Conservation (phyloP, 176 grass and related monocot genomes). For the Dendrocalamus sinicus region DNA sequence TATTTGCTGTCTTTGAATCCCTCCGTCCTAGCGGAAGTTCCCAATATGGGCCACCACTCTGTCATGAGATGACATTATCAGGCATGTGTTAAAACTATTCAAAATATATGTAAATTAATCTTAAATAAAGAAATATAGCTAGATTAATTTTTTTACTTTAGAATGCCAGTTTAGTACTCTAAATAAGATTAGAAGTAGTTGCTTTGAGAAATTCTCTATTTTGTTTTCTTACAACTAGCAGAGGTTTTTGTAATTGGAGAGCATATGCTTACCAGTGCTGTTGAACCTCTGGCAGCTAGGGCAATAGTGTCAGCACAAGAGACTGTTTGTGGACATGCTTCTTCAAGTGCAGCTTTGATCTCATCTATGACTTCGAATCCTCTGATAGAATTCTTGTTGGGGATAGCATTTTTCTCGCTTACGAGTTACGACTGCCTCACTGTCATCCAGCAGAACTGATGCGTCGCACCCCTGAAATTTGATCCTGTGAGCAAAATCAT, state of each 20-base stretch:
- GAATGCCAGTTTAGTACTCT: neutral
- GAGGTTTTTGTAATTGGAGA: constrained; percentile 9
- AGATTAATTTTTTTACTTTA: constrained; percentile 2
- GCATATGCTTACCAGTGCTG: constrained; percentile 52
- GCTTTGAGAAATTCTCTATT: neutral
- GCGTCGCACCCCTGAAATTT: constrained; percentile 80
- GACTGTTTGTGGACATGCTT: constrained; percentile 72
- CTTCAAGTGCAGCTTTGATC: constrained; percentile 76
- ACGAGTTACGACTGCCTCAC: constrained; percentile 41
- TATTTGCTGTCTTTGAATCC: constrained; percentile 78
- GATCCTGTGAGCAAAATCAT: neutral
- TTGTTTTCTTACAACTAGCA: constrained; percentile 7
- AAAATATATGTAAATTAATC: neutral
- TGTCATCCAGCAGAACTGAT: constrained; percentile 75
- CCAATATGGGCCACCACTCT: constrained; percentile 84
- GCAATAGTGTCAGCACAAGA: constrained; percentile 80
- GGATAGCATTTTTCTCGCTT: constrained; percentile 71
- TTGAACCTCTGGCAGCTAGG: constrained; percentile 78
- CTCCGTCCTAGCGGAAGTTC: constrained; percentile 86
- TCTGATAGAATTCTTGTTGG: constrained; percentile 80
- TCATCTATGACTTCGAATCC: constrained; percentile 84
- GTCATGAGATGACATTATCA: constrained; percentile 26
- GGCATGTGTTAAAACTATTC: constrained; percentile 13
- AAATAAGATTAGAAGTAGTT: constrained; percentile 8
- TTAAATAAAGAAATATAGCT: neutral